phyloP scores from a whole-genome alignment of 208 protist species.

The Trypanosoma conorhini region DNA sequence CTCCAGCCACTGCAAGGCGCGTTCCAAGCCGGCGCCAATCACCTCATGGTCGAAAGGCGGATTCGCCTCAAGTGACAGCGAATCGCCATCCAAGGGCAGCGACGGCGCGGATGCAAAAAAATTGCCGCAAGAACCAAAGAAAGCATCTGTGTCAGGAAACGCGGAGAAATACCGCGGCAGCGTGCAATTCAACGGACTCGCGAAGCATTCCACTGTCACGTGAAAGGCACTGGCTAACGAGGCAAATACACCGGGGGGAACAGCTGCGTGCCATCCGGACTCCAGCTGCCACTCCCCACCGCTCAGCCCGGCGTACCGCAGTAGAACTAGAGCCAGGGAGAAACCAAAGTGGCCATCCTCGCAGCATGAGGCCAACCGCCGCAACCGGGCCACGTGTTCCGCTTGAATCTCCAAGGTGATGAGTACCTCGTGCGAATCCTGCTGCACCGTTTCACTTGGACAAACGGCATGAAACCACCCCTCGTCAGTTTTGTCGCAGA shows the following conservation, averaged over 20 bases:
- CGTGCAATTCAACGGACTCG: slow-evolving; percentile 47
- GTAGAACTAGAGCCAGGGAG: slow-evolving; percentile 29
- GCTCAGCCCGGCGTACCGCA: slow-evolving; percentile 44
- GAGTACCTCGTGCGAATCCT: background rate
- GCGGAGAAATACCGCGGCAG: slow-evolving; percentile 38
- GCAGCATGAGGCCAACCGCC: background rate
- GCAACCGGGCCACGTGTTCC: slow-evolving; percentile 12
- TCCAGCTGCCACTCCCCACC: slow-evolving; percentile 31
- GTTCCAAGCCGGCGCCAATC: slow-evolving; percentile 35
- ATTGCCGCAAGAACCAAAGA: slow-evolving; percentile 47
- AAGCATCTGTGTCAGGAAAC: slow-evolving; percentile 41
- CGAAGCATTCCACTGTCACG: slow-evolving; percentile 40
- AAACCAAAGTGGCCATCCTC: slow-evolving; percentile 16
- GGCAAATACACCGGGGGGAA: slow-evolving; percentile 35
- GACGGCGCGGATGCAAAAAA: slow-evolving; percentile 28
- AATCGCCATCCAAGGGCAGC: background rate
- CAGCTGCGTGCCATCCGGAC: slow-evolving; percentile 40
- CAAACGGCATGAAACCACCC: slow-evolving; percentile 5
- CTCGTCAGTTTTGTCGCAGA: slow-evolving; percentile 6
- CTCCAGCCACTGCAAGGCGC: slow-evolving; percentile 31
- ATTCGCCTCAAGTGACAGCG: slow-evolving; percentile 37
- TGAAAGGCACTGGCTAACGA: slow-evolving; percentile 20
- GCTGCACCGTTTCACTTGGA: background rate
- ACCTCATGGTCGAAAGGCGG: slow-evolving; percentile 48
- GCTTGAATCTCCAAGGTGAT: slow-evolving; percentile 9